Conservation (phyloP, 208 protist species). For the Leishmania turanica region DNA sequence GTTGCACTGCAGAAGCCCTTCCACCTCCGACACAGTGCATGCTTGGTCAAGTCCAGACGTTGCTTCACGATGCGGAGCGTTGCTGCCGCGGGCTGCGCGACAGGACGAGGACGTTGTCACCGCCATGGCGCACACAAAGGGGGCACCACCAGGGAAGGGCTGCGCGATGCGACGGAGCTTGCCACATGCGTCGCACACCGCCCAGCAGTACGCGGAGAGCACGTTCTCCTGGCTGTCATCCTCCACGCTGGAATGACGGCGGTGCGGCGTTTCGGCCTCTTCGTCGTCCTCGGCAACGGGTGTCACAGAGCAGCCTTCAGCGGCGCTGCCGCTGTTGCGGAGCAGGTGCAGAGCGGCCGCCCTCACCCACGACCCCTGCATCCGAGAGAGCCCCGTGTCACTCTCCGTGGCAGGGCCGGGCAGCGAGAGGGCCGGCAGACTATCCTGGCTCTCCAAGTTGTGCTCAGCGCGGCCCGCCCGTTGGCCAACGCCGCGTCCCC, state of each 20-base stretch:
- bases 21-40: slow-evolving; percentile 62
- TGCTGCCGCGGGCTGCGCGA: slow-evolving; percentile 6
- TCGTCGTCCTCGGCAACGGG: slow-evolving; percentile 1
- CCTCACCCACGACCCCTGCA: slow-evolving; percentile 44
- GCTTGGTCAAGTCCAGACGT: slow-evolving; percentile 14
- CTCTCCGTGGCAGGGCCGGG: background rate
- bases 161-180: slow-evolving; percentile 85
- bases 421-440: slow-evolving; percentile 2
- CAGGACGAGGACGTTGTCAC: slow-evolving; percentile 30
- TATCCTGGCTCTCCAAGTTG: background rate
- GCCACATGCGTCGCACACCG: slow-evolving; percentile 73
- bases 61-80: background rate
- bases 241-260: slow-evolving; percentile 1
- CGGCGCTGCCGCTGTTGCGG: slow-evolving; percentile 10
- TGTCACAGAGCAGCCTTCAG: background rate
- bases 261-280: background rate
- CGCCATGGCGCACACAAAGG: slow-evolving; percentile 78
- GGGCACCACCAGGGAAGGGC: slow-evolving; percentile 79
- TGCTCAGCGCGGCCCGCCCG: background rate
- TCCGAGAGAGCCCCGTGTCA: slow-evolving; percentile 21
- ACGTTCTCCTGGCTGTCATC: slow-evolving; percentile 35
- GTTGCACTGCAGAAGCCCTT: slow-evolving; percentile 42
- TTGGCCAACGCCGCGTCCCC: background rate
- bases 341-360: slow-evolving; percentile 42
- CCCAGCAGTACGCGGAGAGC: slow-evolving; percentile 79